Percentiles rank a stretch among this genome's conserved stretches.
Conservation (phyloP, 2,329 filamentous ascomycete genomes). For the Monascus ruber region DNA sequence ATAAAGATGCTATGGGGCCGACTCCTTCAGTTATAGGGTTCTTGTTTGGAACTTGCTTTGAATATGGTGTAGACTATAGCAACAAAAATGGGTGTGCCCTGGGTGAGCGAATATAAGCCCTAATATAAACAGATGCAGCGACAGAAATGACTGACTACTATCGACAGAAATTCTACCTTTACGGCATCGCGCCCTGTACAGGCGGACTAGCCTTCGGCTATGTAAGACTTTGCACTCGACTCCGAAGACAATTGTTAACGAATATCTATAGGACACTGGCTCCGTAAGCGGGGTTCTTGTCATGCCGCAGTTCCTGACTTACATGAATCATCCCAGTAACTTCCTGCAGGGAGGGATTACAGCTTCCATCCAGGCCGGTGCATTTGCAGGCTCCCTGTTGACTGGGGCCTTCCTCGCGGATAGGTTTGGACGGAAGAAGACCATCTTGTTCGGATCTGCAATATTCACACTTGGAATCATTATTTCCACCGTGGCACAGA, state of each 20-base stretch:
- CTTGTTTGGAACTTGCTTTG: too few species aligned
- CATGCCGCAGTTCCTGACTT: constrained; percentile 13
- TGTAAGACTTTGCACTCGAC: constrained; percentile 3
- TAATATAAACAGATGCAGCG: neutral
- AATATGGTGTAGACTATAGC: too few species aligned
- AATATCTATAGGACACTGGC: constrained; percentile 8
- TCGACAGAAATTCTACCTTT: constrained; percentile 12
- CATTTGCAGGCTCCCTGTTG: constrained; percentile 34
- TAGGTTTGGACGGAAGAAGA: constrained; percentile 31
- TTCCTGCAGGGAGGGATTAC: constrained; percentile 28
- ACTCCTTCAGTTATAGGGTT: too few species aligned
- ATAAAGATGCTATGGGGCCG: too few species aligned
- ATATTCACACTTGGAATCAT: constrained; percentile 38
- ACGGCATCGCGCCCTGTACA: constrained; percentile 15
- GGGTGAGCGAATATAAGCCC: constrained; percentile 1
- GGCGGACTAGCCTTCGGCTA: constrained; percentile 17
- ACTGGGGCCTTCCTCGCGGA: constrained; percentile 37
- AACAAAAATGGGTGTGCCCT: constrained; percentile 2
- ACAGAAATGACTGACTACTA: too few species aligned
- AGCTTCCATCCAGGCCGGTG: constrained; percentile 40
- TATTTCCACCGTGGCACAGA: constrained; percentile 14
- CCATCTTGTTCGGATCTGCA: constrained; percentile 33
- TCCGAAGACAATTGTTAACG: neutral
- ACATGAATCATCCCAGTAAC: constrained; percentile 14
- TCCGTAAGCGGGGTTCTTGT: constrained; percentile 14